Base-by-base conservation (phyloP, 2,329 filamentous ascomycete genomes). In the Elsinoe ampelina region DNA sequence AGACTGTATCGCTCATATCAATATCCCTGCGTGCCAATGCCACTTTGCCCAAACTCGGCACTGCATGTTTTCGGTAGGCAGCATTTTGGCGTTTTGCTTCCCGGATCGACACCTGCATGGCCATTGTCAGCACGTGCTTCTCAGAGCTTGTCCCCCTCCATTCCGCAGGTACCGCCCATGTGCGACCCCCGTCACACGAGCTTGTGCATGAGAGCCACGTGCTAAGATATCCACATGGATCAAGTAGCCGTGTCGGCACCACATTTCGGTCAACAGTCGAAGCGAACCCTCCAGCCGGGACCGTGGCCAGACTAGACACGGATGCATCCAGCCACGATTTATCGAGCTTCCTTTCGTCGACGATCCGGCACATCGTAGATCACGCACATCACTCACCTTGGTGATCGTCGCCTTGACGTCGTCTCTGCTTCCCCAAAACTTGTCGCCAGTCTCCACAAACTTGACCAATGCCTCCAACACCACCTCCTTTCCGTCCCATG, bases 41-140 rank as follows among this genome's bases (percentile, higher is more conserved):
- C 64, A 92, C 87, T 56, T 82, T 78, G 66, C 87, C 90, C 4
- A 96, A 74, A 34, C 82, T 83, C 56, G 75, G 74, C 61, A 95
- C 80, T 0, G 88, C 87, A 69, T 88, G 79, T 17, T 86, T 85
- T 12, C 87, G 82, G 70, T 97, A 98, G 6, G 77, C 76, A n/a
- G 84, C 81, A 65, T 96, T 96, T 67, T 91, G 92, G 32, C 93
- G 82, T 75, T 93, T 96, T 7, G 90, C 90, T 77, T 98, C 93
- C 58, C 92, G 81, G 13, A 92, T 70, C 4, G 81, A 81, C 61
- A 95, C 86, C 78, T 91, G 60, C 55, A 55, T 55, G 36, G 7
- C 42, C 48, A 50, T 22, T 15, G 34, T 48, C 50, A 36, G 39
- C 56, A 59, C 54, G 42, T 35, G 22, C 39, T 57, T 22, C 6